These are phyloP conservation scores for Colletotrichum camelliae DNA, from an alignment of 2,329 filamentous ascomycete genomes.

Conservation along the genomic window DNA sequence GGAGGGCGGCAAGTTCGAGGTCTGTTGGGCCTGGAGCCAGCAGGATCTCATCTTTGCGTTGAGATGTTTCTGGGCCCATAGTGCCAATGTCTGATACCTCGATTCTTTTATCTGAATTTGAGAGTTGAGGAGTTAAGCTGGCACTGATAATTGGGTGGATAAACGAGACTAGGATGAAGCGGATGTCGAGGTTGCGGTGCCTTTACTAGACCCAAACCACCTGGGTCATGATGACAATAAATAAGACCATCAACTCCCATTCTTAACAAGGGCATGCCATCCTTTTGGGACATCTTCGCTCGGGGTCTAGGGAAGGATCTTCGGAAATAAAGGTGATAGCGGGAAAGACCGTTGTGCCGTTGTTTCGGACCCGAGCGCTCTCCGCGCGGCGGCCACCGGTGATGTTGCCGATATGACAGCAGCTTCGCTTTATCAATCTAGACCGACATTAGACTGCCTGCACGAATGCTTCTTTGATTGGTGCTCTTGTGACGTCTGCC, in stretches of 20 bases:
- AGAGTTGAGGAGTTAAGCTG: background rate
- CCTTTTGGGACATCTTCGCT: background rate
- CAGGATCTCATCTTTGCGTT: rapidly evolving
- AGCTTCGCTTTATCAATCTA: background rate
- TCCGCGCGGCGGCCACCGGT: background rate
- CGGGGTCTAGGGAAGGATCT: background rate
- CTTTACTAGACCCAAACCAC: background rate
- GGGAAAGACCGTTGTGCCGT: background rate
- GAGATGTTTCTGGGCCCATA: background rate
- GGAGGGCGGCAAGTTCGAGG: background rate
- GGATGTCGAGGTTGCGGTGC: background rate
- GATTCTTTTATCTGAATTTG: background rate
- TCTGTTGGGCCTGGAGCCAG: background rate
- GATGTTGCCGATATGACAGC: background rate
- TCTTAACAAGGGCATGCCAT: background rate
- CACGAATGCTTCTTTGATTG: background rate
- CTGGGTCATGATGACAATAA: background rate
- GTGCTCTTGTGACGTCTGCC: background rate
- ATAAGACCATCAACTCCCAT: background rate
- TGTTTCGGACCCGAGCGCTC: background rate
- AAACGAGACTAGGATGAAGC: background rate
- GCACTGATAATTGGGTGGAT: background rate
- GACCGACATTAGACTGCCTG: background rate
- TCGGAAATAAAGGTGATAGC: background rate
- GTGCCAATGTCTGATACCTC: background rate